phyloP scores from a whole-genome alignment of 768 basidiomycete species.

The Mycena metata region DNA sequence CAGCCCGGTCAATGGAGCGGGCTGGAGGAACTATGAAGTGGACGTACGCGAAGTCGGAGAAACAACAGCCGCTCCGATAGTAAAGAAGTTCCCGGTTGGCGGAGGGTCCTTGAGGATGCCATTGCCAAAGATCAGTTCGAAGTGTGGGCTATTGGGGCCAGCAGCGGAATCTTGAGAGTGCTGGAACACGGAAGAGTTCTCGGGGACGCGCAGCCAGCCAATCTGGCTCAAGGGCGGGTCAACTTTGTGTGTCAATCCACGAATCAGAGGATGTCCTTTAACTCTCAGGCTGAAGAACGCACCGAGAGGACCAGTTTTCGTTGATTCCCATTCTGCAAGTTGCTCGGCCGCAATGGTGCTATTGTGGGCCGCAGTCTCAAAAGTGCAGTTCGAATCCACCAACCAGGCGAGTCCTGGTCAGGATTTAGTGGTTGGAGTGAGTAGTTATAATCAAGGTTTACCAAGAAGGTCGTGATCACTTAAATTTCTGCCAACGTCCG shows the following conservation, averaged over 20 bases:
- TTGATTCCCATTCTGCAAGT: slow-evolving; percentile 41
- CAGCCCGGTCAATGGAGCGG: too few relatives aligned
- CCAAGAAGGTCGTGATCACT: slow-evolving; percentile 40
- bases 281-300: background rate
- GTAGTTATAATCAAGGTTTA: background rate
- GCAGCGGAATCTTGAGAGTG: slow-evolving; percentile 46
- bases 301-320: slow-evolving; percentile 43
- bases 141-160: slow-evolving; percentile 47
- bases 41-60: slow-evolving; percentile 44
- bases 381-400: slow-evolving; percentile 34
- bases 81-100: slow-evolving; percentile 41
- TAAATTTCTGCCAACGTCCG: slow-evolving; percentile 42
- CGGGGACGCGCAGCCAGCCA: slow-evolving; percentile 47
- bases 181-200: slow-evolving; percentile 34
- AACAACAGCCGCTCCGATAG: slow-evolving; percentile 39
- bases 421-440: too few relatives aligned
- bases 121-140: slow-evolving; percentile 45
- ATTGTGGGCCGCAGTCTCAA: slow-evolving; percentile 36
- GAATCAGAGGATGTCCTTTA: background rate
- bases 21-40: too few relatives aligned
- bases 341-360: slow-evolving; percentile 25
- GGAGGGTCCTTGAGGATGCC: slow-evolving; percentile 35
- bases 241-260: background rate
- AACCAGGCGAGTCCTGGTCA: slow-evolving; percentile 15
- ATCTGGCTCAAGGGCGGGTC: slow-evolving; percentile 40